These are phyloP conservation scores for Mycena vulgaris DNA, from an alignment of 768 basidiomycete genomes.

Conservation along the genomic window DNA sequence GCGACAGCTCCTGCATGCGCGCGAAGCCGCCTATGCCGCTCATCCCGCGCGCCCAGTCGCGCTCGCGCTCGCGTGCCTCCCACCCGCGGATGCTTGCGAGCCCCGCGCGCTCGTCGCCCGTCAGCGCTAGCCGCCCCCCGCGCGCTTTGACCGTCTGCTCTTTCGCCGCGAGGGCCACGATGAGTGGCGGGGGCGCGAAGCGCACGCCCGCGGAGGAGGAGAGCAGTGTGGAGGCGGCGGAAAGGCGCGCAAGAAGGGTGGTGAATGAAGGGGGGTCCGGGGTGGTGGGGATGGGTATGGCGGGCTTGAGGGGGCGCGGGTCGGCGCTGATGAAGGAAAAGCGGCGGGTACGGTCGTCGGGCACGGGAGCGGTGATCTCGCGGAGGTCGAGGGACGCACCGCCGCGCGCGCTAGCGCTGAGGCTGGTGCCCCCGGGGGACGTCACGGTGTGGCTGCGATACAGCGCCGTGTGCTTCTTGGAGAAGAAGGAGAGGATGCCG, in stretches of 20 bases:
- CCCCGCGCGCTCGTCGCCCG: constrained; percentile 71
- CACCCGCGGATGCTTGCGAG: constrained; percentile 73
- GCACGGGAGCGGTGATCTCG: too few relatives aligned
- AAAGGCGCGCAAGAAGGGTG: constrained; percentile 57
- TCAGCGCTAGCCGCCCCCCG: constrained; percentile 54
- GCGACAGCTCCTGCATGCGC: constrained; percentile 69
- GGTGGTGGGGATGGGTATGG: constrained; percentile 9
- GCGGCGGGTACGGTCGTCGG: constrained; percentile 46
- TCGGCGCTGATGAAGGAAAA: constrained; percentile 61
- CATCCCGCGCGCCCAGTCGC: constrained; percentile 62
- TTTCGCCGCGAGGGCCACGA: constrained; percentile 65
- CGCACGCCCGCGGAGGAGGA: constrained; percentile 70
- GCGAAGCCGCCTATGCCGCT: constrained; percentile 67
- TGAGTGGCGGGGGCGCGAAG: constrained; percentile 63
- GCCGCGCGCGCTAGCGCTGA: constrained; percentile 47
- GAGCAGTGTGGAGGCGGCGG: constrained; percentile 55
- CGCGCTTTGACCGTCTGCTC: constrained; percentile 59
- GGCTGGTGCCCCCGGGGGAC: too few relatives aligned
- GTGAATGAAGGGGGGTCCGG: constrained; percentile 52
- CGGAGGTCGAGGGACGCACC: constrained; percentile 62
- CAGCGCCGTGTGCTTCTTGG: constrained; percentile 43
- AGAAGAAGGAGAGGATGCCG: constrained; percentile 60
- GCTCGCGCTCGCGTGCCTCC: constrained; percentile 55
- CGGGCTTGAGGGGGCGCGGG: constrained; percentile 38
- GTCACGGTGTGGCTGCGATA: constrained; percentile 28